Evolutionary conservation across 257 asterid genomes (phyloP), one percentile per base, ranked within the genome.

Genomic region (Solanum arcanum): DNA sequence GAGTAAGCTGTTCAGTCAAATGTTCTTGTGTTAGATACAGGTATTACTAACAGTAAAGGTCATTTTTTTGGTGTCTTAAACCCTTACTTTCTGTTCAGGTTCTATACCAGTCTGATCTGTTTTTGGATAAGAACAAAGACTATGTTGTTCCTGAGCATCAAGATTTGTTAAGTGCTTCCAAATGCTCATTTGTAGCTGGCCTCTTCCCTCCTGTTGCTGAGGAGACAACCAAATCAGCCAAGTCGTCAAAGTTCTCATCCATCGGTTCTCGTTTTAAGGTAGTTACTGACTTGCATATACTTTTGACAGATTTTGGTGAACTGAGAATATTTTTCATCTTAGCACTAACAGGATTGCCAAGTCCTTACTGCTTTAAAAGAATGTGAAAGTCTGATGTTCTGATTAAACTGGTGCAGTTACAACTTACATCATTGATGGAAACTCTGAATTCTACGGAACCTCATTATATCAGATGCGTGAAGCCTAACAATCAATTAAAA

Each of bases 91-190:
- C 42, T 59, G 86, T 91, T 78, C 93, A 97, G 99, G 99, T 97
- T 87, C 97, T 64, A 59, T 97, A 97, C 92, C 96, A 91, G 89
- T 97, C 99, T n/a, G 99, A 97, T 41, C 96, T 94, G 88, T 97
- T 97, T 91, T 88, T 97, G 92, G 99, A 97, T 87, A 97, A 97
- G 91, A 97, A 97, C 93, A 97, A 97, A 92, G 99, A 97, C 86
- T 97, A 97, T 89, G 99, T 97, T 81, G 98, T 97, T 86, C 95
- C 98, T 49, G 99, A 97, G 92, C 97, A 97, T 92, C 99, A 95
- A 91, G 99, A 97, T 91, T 87, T 97, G 93, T 92, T 97, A 56
- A 60, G 85, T 90, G 86, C 91, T 87, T 97, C 99, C 86, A 97
- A 90, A 89, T 97, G 99, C 92, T 56, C 98, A 80, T 97, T 97